Conservation (phyloP, 352 stramenopile genomes). For the Globisporangium middletonii region DNA sequence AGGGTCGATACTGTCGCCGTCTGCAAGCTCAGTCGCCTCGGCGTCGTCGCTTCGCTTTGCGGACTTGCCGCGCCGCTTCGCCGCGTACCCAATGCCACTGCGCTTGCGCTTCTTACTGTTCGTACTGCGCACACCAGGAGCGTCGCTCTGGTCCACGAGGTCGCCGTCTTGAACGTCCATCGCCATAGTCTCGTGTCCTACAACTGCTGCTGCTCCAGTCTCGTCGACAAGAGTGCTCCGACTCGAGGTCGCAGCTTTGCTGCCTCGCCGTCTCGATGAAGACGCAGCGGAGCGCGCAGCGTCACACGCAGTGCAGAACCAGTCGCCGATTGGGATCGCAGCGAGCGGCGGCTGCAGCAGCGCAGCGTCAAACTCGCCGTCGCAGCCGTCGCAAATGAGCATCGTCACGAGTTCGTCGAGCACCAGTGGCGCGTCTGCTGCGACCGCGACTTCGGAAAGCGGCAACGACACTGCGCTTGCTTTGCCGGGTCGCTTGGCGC, state of each 20-base stretch:
- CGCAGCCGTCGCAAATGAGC: constrained; percentile 67
- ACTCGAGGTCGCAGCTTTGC: background rate
- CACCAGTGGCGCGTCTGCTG: too few relatives aligned
- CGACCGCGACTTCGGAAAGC: too few relatives aligned
- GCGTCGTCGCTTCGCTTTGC: background rate
- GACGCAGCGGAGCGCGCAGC: background rate
- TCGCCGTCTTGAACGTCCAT: background rate
- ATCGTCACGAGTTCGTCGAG: constrained; percentile 24
- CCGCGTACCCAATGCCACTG: constrained; percentile 8
- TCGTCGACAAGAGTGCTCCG: background rate
- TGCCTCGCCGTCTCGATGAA: background rate
- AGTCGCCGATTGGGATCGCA: constrained; percentile 38
- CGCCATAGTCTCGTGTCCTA: too few relatives aligned
- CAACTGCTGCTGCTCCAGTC: too few relatives aligned
- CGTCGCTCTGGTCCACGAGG: too few relatives aligned
- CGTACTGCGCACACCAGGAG: background rate
- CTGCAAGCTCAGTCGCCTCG: background rate
- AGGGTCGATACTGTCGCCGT: background rate
- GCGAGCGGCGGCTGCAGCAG: constrained; percentile 32
- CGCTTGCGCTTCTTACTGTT: constrained; percentile 22
- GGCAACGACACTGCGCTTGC: too few relatives aligned
- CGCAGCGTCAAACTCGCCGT: constrained; percentile 51
- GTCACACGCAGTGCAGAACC: constrained; percentile 27
- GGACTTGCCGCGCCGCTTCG: constrained; percentile 8
- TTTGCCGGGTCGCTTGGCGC: background rate